Percentiles rank a stretch among this genome's conserved stretches.
These are phyloP conservation scores for Platanus orientalis DNA, from an alignment of 164 flowering plant species.

Conservation along the genomic window DNA sequence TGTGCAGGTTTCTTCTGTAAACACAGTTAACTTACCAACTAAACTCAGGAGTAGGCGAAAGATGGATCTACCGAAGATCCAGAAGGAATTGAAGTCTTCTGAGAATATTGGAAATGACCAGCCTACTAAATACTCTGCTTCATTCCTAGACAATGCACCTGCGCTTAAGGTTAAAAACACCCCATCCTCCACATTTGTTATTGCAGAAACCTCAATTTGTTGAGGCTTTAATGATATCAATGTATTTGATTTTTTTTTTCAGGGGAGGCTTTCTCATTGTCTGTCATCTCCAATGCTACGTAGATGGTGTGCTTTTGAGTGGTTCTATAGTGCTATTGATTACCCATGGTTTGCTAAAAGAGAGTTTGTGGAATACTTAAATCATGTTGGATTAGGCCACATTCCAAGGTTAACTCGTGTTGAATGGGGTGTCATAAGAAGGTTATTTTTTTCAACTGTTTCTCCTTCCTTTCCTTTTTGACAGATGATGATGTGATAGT, in stretches of 20 bases:
- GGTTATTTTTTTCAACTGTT: constrained; percentile 35
- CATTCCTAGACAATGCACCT: constrained; percentile 29
- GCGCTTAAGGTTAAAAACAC: constrained; percentile 39
- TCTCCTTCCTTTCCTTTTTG: background rate
- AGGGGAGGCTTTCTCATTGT: constrained; percentile 63
- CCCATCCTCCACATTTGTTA: background rate
- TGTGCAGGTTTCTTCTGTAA: constrained; percentile 30
- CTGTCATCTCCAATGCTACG: constrained; percentile 53
- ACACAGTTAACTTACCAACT: constrained; percentile 41
- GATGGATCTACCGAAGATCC: constrained; percentile 30
- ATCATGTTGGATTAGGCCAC: constrained; percentile 90
- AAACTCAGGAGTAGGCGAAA: constrained; percentile 71
- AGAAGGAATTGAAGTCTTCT: constrained; percentile 32
- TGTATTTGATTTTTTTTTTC: constrained; percentile 18
- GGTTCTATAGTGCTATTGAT: constrained; percentile 96
- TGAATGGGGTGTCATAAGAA: constrained; percentile 96
- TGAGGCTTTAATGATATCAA: background rate
- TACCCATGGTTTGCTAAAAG: constrained; percentile 94
- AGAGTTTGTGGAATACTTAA: constrained; percentile 92
- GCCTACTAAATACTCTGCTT: constrained; percentile 19
- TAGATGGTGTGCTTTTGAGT: constrained; percentile 88
- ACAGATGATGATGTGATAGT: too few species aligned
- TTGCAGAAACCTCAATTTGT: background rate
- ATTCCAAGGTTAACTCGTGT: constrained; percentile 90
- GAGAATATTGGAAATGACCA: constrained; percentile 29